phyloP scores from a whole-genome alignment of 2,329 filamentous ascomycete genomes.

The Sporothrix luriei region DNA sequence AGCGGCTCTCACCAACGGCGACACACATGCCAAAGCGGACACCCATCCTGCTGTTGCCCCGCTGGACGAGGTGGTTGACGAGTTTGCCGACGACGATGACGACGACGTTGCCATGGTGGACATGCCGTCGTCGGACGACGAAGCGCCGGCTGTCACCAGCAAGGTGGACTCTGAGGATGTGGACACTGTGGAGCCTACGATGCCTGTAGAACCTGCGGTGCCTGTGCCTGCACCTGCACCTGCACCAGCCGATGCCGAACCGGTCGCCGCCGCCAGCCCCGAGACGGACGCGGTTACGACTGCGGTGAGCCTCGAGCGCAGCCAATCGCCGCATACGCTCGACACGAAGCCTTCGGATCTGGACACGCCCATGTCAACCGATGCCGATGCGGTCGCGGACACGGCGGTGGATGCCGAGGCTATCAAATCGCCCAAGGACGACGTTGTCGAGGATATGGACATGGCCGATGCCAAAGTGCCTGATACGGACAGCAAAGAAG shows the following conservation, averaged over 20 bases:
- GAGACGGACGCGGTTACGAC: conserved; percentile 51
- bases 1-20: neutral
- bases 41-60: neutral
- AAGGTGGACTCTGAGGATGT: neutral
- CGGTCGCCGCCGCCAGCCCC: conserved; percentile 40
- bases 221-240: neutral
- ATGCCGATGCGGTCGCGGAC: neutral
- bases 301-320: conserved; percentile 49
- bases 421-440: neutral
- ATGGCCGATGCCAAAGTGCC: conserved; percentile 41
- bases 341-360: conserved; percentile 57
- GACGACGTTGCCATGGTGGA: conserved; percentile 39
- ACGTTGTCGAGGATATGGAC: conserved; percentile 39
- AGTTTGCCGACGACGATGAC: conserved; percentile 41
- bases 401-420: neutral
- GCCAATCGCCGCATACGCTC: conserved; percentile 53
- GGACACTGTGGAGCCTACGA: neutral
- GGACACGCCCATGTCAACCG: conserved; percentile 43
- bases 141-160: neutral
- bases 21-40: neutral
- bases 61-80: neutral
- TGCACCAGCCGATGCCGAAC: neutral
- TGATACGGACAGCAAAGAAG: conserved; percentile 42
- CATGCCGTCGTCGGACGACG: conserved; percentile 29
- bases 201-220: no score